Evolutionary conservation across 495 filamentous ascomycete genomes (phyloP).

Genomic region (Xylona heveae): DNA sequence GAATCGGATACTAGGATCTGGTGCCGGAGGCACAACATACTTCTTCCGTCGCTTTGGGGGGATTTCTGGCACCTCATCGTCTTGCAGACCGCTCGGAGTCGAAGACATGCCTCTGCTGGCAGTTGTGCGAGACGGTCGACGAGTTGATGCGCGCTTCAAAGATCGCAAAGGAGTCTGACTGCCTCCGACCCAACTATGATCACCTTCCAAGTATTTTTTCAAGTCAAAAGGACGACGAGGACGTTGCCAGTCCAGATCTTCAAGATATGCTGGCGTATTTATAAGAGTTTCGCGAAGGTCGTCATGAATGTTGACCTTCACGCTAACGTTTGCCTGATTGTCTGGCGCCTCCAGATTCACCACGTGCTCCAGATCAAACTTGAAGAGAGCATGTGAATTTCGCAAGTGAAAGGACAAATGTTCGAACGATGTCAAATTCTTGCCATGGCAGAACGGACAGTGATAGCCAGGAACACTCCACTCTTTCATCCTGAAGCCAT

Average conservation of each 20-base stretch:
- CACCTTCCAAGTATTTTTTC: slow-evolving; percentile 4
- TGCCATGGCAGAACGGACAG: slow-evolving; percentile 2
- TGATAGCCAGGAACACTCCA: slow-evolving; percentile 2
- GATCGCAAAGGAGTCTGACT: too few relatives aligned
- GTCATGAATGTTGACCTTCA: not conserved
- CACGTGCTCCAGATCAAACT: too few relatives aligned
- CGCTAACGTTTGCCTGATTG: too few relatives aligned
- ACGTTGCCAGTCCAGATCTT: slow-evolving; percentile 1
- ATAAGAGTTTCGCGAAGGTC: not conserved
- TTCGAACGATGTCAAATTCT: not conserved
- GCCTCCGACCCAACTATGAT: slow-evolving; percentile 4
- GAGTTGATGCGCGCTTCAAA: not conserved
- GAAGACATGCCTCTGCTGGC: not conserved
- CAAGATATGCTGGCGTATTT: not conserved
- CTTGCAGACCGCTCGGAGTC: not conserved
- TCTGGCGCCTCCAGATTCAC: too few relatives aligned
- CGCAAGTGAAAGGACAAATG: slow-evolving; percentile 5
- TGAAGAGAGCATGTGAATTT: slow-evolving; percentile 4
- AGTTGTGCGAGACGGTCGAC: not conserved
- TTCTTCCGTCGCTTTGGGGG: slow-evolving; percentile 4
- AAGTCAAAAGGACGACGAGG: slow-evolving; percentile 5
- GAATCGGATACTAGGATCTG: slow-evolving; percentile 8
- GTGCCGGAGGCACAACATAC: slow-evolving; percentile 5
- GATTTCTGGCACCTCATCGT: slow-evolving; percentile 1
- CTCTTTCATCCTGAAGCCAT: too few relatives aligned